Evolutionary conservation across 176 grass and related monocot species (phyloP).

Genomic region (Metroxylon sagu): DNA sequence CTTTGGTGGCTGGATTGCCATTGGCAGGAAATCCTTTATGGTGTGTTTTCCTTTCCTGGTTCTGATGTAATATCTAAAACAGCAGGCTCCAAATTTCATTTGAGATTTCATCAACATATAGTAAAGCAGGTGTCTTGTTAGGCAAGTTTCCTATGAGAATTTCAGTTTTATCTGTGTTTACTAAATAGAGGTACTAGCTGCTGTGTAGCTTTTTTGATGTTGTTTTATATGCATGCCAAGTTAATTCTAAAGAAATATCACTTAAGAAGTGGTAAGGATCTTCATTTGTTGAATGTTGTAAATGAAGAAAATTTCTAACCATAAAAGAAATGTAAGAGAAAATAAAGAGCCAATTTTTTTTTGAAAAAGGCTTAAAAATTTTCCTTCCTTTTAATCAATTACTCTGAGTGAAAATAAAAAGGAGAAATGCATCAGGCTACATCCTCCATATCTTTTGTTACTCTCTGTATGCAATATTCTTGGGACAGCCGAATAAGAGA

Average conservation of each 20-base stretch:
- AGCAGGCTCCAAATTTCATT: too few relatives aligned
- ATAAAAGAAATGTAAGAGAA: not conserved
- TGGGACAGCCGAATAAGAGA: too few relatives aligned
- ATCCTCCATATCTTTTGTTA: too few relatives aligned
- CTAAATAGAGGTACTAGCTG: too few relatives aligned
- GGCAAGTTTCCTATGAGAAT: not conserved
- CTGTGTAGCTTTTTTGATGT: too few relatives aligned
- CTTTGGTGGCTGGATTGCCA: constrained; percentile 91
- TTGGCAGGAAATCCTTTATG: constrained; percentile 82
- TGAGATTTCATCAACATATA: not conserved
- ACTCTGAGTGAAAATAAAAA: too few relatives aligned
- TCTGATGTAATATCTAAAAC: too few relatives aligned
- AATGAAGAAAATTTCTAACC: not conserved
- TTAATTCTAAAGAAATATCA: too few relatives aligned
- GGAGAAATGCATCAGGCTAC: too few relatives aligned
- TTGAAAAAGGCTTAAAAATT: not conserved
- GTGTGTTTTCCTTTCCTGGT: constrained; percentile 32
- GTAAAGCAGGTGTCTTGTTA: not conserved
- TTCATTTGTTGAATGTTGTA: not conserved
- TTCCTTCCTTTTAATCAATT: too few relatives aligned
- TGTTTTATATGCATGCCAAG: too few relatives aligned
- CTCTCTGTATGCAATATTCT: too few relatives aligned
- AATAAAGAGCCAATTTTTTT: not conserved
- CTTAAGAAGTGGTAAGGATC: not conserved
- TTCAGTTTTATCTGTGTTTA: not conserved